Percentiles rank a stretch among this genome's conserved stretches.
Evolutionary conservation across 1,284 basidiomycete genomes (phyloP).

Genomic region (Chalciporus sp.): DNA sequence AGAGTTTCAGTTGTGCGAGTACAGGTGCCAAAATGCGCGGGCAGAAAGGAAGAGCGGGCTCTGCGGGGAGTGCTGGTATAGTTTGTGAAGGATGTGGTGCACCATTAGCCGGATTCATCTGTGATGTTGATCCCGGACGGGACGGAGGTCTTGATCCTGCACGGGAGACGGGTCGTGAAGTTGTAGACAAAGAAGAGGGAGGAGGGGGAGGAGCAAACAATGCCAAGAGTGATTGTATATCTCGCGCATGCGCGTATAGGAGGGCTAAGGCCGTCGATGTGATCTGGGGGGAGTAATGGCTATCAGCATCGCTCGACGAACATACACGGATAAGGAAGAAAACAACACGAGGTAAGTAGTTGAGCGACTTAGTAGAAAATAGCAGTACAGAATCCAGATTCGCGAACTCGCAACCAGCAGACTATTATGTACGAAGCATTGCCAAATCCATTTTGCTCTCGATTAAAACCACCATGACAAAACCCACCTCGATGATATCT

Average conservation of each 20-base stretch:
- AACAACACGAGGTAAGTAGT: not conserved
- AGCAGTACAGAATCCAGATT: not conserved
- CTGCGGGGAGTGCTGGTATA: not conserved
- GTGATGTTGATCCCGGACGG: constrained; percentile 20
- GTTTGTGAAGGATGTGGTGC: constrained; percentile 10
- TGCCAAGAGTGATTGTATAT: constrained; percentile 24
- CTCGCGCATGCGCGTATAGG: constrained; percentile 29
- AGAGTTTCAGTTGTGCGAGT: constrained; percentile 61
- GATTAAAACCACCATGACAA: not conserved
- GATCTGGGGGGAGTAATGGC: constrained; percentile 18
- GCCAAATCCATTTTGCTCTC: not conserved
- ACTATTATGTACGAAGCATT: not conserved
- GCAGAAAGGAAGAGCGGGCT: constrained; percentile 14
- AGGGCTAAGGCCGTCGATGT: constrained; percentile 35
- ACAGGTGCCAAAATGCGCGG: constrained; percentile 80
- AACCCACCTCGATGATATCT: constrained; percentile 32
- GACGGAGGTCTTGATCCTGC: constrained; percentile 27
- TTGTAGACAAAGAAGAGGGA: constrained; percentile 12
- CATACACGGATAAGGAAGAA: not conserved
- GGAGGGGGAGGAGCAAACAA: constrained; percentile 16
- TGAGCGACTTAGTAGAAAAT: not conserved
- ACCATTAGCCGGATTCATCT: constrained; percentile 8
- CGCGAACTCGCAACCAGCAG: no score
- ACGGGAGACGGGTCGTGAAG: constrained; percentile 24
- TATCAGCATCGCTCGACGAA: constrained; percentile 7